Percentiles rank a stretch among this genome's conserved stretches.
Evolutionary conservation across 805 yeast species (phyloP).

Genomic region (Zygoascus ofunaensis): DNA sequence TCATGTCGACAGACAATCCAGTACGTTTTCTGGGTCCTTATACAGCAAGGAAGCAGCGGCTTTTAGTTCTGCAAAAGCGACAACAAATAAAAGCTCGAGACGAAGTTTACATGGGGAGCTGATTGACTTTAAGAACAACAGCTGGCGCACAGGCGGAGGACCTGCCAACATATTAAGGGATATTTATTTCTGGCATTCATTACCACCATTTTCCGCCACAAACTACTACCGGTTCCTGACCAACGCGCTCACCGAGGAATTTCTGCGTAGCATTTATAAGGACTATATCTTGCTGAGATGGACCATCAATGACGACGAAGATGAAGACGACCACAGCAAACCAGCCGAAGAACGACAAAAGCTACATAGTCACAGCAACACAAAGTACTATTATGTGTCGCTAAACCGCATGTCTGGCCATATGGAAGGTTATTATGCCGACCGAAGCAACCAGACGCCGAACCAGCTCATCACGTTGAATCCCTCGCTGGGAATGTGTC

Average conservation of each 20-base stretch:
- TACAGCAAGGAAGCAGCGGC: not conserved
- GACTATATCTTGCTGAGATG: not conserved
- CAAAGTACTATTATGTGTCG: not conserved
- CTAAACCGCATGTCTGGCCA: not conserved
- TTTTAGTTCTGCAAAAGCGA: not conserved
- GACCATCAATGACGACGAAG: not conserved
- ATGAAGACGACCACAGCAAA: no score
- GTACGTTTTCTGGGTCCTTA: not conserved
- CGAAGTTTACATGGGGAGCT: not conserved
- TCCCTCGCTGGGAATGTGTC: not conserved
- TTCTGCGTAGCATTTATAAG: not conserved
- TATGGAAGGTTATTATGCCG: not conserved
- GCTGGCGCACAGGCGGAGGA: not conserved
- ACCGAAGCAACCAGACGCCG: not conserved
- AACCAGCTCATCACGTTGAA: not conserved
- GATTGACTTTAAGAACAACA: not conserved
- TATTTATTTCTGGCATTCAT: not conserved
- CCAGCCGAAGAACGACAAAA: not conserved
- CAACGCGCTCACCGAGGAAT: not conserved
- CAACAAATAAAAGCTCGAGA: not conserved
- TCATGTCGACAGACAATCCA: not conserved
- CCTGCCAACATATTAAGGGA: not conserved
- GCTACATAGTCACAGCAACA: not conserved
- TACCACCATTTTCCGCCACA: not conserved
- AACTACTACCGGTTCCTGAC: not conserved